Evolutionary conservation across 441 rosid species (phyloP).

Genomic region (Eruca vesicaria): DNA sequence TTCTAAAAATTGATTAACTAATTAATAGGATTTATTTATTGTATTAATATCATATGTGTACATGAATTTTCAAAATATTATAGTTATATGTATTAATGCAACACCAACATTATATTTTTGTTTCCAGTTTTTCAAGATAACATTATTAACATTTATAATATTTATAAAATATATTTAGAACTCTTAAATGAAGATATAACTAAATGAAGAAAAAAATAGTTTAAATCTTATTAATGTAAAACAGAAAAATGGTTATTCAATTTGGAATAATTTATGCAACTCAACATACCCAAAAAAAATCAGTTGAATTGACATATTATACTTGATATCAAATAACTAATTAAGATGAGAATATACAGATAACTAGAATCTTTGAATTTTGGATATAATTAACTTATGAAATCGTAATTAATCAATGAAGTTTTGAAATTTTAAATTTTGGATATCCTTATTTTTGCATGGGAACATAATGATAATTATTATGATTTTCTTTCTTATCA

Average conservation of each 20-base stretch:
- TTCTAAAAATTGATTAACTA: neutral
- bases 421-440: neutral
- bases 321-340: neutral
- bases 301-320: neutral
- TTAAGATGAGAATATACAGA: neutral
- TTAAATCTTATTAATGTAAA: neutral
- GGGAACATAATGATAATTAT: too few relatives aligned
- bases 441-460: too few relatives aligned
- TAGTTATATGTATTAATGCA: neutral
- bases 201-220: neutral
- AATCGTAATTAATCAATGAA: neutral
- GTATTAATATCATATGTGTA: neutral
- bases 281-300: too few relatives aligned
- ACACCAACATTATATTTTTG: neutral
- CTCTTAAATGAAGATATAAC: neutral
- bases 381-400: neutral
- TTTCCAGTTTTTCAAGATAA: neutral
- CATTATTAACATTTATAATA: neutral
- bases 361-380: neutral
- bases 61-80: neutral
- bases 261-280: neutral
- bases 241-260: neutral
- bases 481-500: too few relatives aligned
- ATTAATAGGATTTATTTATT: neutral
- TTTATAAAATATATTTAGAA: neutral